Base-by-base conservation (phyloP, 2,329 filamentous ascomycete genomes). In the Kalmusia sp. region DNA sequence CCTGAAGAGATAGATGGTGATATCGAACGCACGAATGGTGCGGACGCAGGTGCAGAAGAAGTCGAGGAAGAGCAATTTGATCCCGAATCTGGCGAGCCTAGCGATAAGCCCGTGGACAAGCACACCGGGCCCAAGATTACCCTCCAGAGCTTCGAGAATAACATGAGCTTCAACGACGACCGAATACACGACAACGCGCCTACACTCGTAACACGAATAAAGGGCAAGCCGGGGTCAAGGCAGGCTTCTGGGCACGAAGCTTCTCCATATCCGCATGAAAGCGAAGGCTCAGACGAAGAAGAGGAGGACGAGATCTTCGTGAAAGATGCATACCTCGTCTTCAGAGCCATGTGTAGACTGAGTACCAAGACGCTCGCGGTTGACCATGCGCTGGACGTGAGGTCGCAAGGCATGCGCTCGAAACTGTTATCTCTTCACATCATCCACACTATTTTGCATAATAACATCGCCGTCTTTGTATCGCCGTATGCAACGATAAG, bases 291-390 rank as follows among this genome's bases (percentile, higher is more conserved):
- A 21, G 87, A 91, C 4, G 84, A 87, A 53, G 84, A 86, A 48
- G 85, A 87, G 54, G 92, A 96, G 70, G 95, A 99, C 68, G 95
- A 99, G 71, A 91, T 98, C 17, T 98, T 96, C 71, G 92, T 98
- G 65, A 91, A 95, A 64, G 95, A 99, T 77, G 93, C 95, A 8
- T 99, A 98, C 74, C 84, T 99, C 19, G 92, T 99, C 39, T 98
- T 99, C 78, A 86, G 95, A 27, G 96, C 95, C 3, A 95, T 99
- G 79, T 99, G 96, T 82, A 96, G 97, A 76, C 81, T 99, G 39
- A 97, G 93, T 54, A 97, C 93, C 58, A 99, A 99, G 73, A 80
- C 92, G 34, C 81, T 99, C 22, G 87, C 91, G 7, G 87, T 92
- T 2, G 95, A 99, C 57, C 93, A 98, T 73, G 87, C 96, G 17